Evolutionary conservation across 306 rosid genomes (phyloP), one percentile per base, ranked within the genome.

Genomic region (Cucumis melo): DNA sequence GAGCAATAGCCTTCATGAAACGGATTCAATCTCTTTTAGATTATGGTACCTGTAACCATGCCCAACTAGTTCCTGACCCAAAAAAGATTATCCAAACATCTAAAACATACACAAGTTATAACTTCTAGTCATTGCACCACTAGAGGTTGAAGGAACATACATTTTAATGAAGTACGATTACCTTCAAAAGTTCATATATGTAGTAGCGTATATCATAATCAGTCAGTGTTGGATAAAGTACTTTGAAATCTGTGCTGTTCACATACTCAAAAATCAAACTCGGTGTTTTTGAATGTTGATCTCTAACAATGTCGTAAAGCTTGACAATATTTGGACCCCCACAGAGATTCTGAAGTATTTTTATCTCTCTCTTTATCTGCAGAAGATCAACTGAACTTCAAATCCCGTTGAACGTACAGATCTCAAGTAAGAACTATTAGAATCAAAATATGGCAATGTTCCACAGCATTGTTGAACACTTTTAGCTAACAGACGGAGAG

Each of bases 161-260:
- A 66, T 21, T 41, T 29, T 20, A 12, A 62, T 15, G 67, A 62
- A 20, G 16, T 20, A 66, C 41, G 32, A 17, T 66, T 39, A 85
- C 88, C 86, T 85, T 82, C 53, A 85, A 79, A 74, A 80, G 88
- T 65, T 85, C 88, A 70, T 85, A 80, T 63, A 85, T 77, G 32
- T 85, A 85, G 75, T 82, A 85, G 79, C 88, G 88, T 51, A 85
- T 80, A 78, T 85, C 88, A 23, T 85, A 80, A 85, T 82, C 88
- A 2, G 84, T 77, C 82, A 85, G 51, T 29, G 86, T 78, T 27
- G 86, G 88, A 71, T 85, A 82, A 78, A 82, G 38, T 42, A 75
- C 74, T 80, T 85, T 82, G 79, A 85, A 85, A 78, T 85, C 88
- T 53, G 81, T 78, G 57, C 86, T 85, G 84, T 85, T 82, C 70